Conservation (phyloP, 2,329 filamentous ascomycete genomes). For the Dactylonectria macrodidyma region DNA sequence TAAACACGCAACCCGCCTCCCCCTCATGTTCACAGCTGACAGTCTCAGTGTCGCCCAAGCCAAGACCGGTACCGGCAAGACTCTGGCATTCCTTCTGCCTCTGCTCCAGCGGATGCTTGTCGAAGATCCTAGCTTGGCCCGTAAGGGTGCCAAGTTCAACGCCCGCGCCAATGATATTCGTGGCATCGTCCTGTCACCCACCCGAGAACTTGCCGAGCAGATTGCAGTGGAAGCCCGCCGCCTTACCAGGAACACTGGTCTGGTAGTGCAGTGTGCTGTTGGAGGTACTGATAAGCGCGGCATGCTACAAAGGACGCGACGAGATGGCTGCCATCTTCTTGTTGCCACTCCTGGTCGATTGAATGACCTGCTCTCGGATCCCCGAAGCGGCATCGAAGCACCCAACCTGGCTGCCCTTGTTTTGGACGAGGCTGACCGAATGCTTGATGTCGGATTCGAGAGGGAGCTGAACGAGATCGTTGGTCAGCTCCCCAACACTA, state of each 20-base stretch:
- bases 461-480: conserved; percentile 75
- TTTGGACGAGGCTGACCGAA: conserved; percentile 97
- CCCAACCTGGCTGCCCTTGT: conserved; percentile 92
- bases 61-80: conserved; percentile 98
- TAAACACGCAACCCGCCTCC: conserved; percentile 62
- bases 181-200: conserved; percentile 82
- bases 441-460: conserved; percentile 94
- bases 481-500: conserved; percentile 72
- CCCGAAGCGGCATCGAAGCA: conserved; percentile 73
- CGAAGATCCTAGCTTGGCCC: conserved; percentile 73
- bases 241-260: conserved; percentile 74
- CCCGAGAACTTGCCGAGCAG: conserved; percentile 85
- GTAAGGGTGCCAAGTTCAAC: conserved; percentile 52
- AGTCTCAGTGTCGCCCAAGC: conserved; percentile 85
- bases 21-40: conserved; percentile 10
- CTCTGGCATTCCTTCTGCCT: conserved; percentile 91
- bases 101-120: conserved; percentile 84
- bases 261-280: conserved; percentile 83
- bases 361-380: conserved; percentile 83
- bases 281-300: conserved; percentile 86
- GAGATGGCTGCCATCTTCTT: conserved; percentile 87
- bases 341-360: conserved; percentile 93
- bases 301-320: conserved; percentile 78
- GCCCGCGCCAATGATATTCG: conserved; percentile 72
- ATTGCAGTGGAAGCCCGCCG: conserved; percentile 85